phyloP scores from a whole-genome alignment of 352 stramenopile genomes.

The Phytophthora hybrid region DNA sequence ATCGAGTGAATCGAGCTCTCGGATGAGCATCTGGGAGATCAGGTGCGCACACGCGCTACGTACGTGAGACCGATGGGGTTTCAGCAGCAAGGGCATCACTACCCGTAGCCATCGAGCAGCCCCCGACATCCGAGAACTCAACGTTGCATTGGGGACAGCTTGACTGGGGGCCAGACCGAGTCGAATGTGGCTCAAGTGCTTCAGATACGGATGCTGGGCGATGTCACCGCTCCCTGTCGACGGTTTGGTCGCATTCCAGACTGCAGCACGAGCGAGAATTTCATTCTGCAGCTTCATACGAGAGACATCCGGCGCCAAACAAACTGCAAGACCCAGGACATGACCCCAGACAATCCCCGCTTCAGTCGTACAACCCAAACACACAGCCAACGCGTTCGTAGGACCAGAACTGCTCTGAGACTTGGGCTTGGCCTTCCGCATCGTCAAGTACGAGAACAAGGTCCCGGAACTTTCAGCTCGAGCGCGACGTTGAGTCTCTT shows the following conservation, averaged over 20 bases:
- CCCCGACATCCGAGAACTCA: constrained; percentile 33
- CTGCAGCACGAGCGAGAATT: constrained; percentile 32
- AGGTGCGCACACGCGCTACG: constrained; percentile 53
- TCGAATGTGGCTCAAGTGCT: constrained; percentile 47
- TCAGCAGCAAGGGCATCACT: constrained; percentile 57
- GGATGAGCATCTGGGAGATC: constrained; percentile 48
- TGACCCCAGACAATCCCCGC: constrained; percentile 32
- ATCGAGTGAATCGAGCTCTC: constrained; percentile 48
- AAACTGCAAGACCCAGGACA: constrained; percentile 28
- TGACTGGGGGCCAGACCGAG: constrained; percentile 42
- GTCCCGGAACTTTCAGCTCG: constrained; percentile 41
- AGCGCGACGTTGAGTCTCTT: constrained; percentile 45
- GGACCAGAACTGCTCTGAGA: neutral
- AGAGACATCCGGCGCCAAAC: constrained; percentile 28
- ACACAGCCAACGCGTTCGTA: constrained; percentile 16
- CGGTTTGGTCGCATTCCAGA: constrained; percentile 34
- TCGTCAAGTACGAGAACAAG: constrained; percentile 61
- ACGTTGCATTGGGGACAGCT: constrained; percentile 2
- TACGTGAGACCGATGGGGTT: constrained; percentile 58
- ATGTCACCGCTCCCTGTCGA: constrained; percentile 12
- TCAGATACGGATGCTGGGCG: constrained; percentile 51
- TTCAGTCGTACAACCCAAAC: constrained; percentile 28
- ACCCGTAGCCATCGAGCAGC: constrained; percentile 54
- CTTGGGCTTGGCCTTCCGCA: constrained; percentile 34
- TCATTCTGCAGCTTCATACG: constrained; percentile 50